Conservation (phyloP, 163 green algal genomes). For the Picocystis sp. region DNA sequence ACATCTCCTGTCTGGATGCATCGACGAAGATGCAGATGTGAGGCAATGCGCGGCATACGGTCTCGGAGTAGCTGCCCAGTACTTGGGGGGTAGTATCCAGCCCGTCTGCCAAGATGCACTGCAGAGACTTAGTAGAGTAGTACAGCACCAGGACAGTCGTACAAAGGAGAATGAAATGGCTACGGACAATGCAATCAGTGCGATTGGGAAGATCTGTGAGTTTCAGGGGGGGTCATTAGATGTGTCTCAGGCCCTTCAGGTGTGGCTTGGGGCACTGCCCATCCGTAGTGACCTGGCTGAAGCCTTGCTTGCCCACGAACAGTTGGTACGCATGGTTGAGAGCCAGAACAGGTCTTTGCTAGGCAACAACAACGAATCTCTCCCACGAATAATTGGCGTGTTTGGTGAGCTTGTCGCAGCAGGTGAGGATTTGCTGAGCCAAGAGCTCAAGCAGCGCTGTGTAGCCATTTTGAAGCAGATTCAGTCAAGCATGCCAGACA, state of each 20-base stretch:
- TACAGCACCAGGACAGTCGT: conserved; percentile 12
- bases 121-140: conserved; percentile 11
- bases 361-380: conserved; percentile 9
- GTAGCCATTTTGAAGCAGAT: conserved; percentile 6
- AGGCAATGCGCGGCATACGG: conserved; percentile 73
- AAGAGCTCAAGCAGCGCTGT: neutral
- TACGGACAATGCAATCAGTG: conserved; percentile 45
- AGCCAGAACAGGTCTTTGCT: conserved; percentile 9
- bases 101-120: conserved; percentile 25
- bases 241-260: conserved; percentile 6
- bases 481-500: neutral
- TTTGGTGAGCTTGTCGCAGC: conserved; percentile 10
- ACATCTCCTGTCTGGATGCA: conserved; percentile 10
- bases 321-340: conserved; percentile 20
- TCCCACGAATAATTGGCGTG: conserved; percentile 5
- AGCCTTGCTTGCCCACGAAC: conserved; percentile 25
- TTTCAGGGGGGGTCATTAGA: conserved; percentile 6
- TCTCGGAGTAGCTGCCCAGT: conserved; percentile 47
- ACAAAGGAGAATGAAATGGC: conserved; percentile 18
- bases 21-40: conserved; percentile 20
- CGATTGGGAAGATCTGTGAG: conserved; percentile 28
- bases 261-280: conserved; percentile 24
- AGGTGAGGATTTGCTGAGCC: neutral
- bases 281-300: conserved; percentile 28
- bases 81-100: conserved; percentile 23